Evolutionary conservation across 768 basidiomycete genomes (phyloP), one percentile per base, ranked within the genome.

Genomic region (Ramaria sp.): DNA sequence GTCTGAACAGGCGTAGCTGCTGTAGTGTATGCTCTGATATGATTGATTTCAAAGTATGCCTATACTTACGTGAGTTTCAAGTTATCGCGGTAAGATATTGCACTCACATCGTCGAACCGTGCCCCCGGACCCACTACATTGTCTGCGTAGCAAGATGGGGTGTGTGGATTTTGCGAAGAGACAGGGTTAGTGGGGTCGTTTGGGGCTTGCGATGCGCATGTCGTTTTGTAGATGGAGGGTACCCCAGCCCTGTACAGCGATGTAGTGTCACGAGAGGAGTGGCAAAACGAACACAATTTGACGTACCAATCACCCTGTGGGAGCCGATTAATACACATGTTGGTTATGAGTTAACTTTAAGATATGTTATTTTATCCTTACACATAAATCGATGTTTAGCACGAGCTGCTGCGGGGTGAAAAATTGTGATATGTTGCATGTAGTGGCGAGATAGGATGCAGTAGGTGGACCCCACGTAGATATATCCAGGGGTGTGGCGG

Each of bases 31-130:
- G 81, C 78, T 17, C 82, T 80, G 33, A 89, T 68, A 60, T 82
- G 81, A 54, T 74, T 73, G 64, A 88, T 73, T 66, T 87, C 84
- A 62, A 86, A 89, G 68, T 79, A 84, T 1, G 81, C 80, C 15
- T 73, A 30, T 17, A 33, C 9, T 5, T 7, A 49, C 24, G 48
- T 49, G 6, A 49, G 31, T 22, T 30, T 34, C 19, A 30, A 20
- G 27, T 20, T 13, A 22, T 12, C 3, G 11, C 5, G 27, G 15
- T 15, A 30, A 20, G 46, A n/a, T 30, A 1, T 49, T 30, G 27
- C 31, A 49, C 48, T 30, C 17, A 49, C 61, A 67, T 78, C 78
- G 67, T 75, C 82, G 54, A 73, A 74, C 13, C 75, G 75, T 55
- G 74, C 72, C 15, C 79, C 79, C 5, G 76, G 67, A 15, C 80